Base-by-base conservation (phyloP, 352 stramenopile genomes). In the Hyphochytrium catenoides region DNA sequence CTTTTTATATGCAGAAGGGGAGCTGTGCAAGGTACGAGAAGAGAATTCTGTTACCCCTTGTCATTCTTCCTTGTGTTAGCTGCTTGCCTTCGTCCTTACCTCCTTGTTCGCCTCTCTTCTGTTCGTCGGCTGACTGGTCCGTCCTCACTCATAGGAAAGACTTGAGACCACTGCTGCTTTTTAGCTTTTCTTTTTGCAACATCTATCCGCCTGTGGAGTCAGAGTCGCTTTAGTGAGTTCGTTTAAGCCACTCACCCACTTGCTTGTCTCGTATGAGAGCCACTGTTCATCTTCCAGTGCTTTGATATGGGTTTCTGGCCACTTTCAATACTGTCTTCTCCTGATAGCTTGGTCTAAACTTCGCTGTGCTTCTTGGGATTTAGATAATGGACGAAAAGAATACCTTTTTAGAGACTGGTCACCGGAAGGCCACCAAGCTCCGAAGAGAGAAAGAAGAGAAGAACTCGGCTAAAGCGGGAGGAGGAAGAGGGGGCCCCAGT, bases 1-100 rank as follows among this genome's bases (percentile, higher is more conserved):
- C 42, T 77, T 92, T 54, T 46, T 98, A 6, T 96, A 89, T 46
- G 76, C 79, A 16, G 82, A 74, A 14, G 75, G 94, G 17, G 84
- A 95, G 37, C 56, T 95, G 18, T 79, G 92, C 46, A 87, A 83
- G 37, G 34, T 77, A 11, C 69, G 57, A 30, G 59, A 72, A 39
- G 15, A n/a, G 2, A 31, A 21, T 5, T 56, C 56, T 1, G 44
- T 46, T 2, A 69, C 39, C 23, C 57, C 54, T 19, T 76, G 70
- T 42, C 42, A 74, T 4, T 48, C 61, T 5, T 57, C 51, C 12
- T 58, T 60, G 15, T 6, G 26, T 32, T 33, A 31, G 33, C 6
- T 8, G 8, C 8, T 5, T 5, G 33, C 5, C 18, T 16, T 8
- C 29, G 29, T 33, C 16, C 19, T 16, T 16, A 5, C 16, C 22